Evolutionary conservation across 768 basidiomycete species (phyloP), one percentile per base, ranked within the genome.

Genomic region (Leucosporidium yakuticum): DNA sequence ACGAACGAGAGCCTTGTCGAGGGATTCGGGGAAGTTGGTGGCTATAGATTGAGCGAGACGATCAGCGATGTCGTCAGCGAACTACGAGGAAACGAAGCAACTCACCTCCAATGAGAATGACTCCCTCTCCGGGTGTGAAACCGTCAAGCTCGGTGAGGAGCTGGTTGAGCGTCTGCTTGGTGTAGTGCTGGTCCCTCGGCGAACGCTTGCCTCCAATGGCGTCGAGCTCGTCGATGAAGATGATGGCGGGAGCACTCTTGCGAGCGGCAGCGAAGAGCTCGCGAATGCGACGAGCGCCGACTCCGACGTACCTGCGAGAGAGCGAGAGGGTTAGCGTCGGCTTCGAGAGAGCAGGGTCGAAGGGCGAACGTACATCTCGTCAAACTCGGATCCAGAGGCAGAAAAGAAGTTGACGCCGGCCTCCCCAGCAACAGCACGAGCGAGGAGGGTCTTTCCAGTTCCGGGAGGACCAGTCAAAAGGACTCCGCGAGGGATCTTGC

Each of bases 371-470:
- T 25, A 95, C 87, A 98, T 94, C 79, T 98, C 95, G 77, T 98
- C 95, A 71, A 98, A 98, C 76, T 96, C 93, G 60, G 91, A 91
- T 17, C 95, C 96, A 44, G 90, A 91, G 47, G 95, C 92, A 76
- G 94, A 96, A 79, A 97, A 87, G 83, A 99, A 99, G 0, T 93
- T 92, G 7, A 99, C 96, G 21, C 89, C 94, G 21, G 96, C 96
- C 81, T 99, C 96, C 57, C 96, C 96, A 4, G 96, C 96, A 9
- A 97, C 88, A 14, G 96, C 96, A 68, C 95, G 83, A 8, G 96
- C 96, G n/a, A 99, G 83, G 84, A 98, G 85, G 4, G 96, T 99
- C 82, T 99, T 99, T 77, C 96, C 96, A 21, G 96, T 98, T 70
- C 95, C 91, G 36, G 91, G 91, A 29, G 88, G 86, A 34, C 81